Conservation (phyloP, 2,329 filamentous ascomycete species). For the Tolypocladium guangdongense region DNA sequence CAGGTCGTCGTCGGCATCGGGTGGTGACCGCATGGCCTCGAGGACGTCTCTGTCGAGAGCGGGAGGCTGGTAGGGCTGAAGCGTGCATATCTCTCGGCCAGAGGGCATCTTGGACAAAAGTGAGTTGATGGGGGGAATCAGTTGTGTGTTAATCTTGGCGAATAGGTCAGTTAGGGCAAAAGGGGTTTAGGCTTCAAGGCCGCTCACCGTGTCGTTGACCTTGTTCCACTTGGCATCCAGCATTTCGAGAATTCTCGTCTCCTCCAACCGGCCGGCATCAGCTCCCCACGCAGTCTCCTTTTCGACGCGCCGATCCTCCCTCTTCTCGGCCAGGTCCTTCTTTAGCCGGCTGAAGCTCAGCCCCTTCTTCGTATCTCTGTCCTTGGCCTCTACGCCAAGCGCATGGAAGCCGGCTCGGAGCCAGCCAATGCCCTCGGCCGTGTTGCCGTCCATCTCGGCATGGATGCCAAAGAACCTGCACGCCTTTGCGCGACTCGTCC, state of each 20-base stretch:
- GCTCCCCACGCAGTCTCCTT: slow-evolving; percentile 64
- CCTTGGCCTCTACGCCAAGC: slow-evolving; percentile 51
- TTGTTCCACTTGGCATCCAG: slow-evolving; percentile 82
- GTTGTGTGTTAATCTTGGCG: slow-evolving; percentile 64
- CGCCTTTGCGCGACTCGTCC: slow-evolving; percentile 70
- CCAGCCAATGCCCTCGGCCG: slow-evolving; percentile 81
- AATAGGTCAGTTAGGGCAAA: slow-evolving; percentile 3
- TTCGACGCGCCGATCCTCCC: slow-evolving; percentile 70
- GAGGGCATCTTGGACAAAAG: slow-evolving; percentile 74
- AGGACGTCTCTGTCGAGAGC: slow-evolving; percentile 54
- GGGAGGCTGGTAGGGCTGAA: slow-evolving; percentile 58
- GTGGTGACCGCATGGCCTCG: slow-evolving; percentile 41
- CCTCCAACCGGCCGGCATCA: slow-evolving; percentile 77
- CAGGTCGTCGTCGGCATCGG: slow-evolving; percentile 21
- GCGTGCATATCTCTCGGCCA: slow-evolving; percentile 71
- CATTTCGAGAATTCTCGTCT: slow-evolving; percentile 76
- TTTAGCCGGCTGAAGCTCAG: slow-evolving; percentile 52
- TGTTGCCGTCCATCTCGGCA: slow-evolving; percentile 70
- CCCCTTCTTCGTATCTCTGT: slow-evolving; percentile 35
- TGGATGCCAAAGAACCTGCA: slow-evolving; percentile 88
- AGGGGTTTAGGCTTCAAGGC: accelerated
- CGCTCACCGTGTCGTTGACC: slow-evolving; percentile 76
- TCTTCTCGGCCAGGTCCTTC: slow-evolving; percentile 64
- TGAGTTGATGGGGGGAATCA: slow-evolving; percentile 59
- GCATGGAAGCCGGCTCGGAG: slow-evolving; percentile 65